phyloP scores from a whole-genome alignment of 768 basidiomycete genomes.

The Collybia sp. region DNA sequence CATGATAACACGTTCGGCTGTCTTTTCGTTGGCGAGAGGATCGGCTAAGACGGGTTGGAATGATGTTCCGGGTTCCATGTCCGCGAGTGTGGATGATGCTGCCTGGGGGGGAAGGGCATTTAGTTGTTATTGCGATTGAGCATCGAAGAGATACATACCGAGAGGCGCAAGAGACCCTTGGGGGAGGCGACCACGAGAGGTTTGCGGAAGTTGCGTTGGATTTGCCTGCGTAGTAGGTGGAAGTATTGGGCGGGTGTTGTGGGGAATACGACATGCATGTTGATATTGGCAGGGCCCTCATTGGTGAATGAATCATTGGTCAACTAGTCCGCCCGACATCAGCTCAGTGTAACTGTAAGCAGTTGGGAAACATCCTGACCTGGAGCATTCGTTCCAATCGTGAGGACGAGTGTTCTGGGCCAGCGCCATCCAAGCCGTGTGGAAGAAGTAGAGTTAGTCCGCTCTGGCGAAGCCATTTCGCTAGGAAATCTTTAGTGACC shows the following conservation, averaged over 20 bases:
- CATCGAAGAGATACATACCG: slow-evolving; percentile 39
- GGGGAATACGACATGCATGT: slow-evolving; percentile 82
- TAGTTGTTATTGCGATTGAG: neutral
- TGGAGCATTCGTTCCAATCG: slow-evolving; percentile 90
- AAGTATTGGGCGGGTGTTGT: slow-evolving; percentile 92
- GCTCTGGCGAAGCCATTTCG: slow-evolving; percentile 93
- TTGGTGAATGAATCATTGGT: slow-evolving; percentile 64
- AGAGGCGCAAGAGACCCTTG: slow-evolving; percentile 74
- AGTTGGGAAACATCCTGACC: slow-evolving; percentile 30
- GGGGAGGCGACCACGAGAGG: slow-evolving; percentile 83
- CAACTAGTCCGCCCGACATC: slow-evolving; percentile 40
- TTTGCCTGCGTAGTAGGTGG: slow-evolving; percentile 86
- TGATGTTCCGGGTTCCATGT: slow-evolving; percentile 50
- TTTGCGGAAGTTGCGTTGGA: slow-evolving; percentile 81
- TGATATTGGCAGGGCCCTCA: slow-evolving; percentile 48
- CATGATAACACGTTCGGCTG: slow-evolving; percentile 63
- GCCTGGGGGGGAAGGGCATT: slow-evolving; percentile 38
- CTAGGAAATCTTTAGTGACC: slow-evolving; percentile 27
- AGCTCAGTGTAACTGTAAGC: neutral
- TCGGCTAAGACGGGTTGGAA: slow-evolving; percentile 73
- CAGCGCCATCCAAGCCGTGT: slow-evolving; percentile 89
- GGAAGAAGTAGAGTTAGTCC: slow-evolving; percentile 83
- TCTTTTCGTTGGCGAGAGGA: slow-evolving; percentile 24
- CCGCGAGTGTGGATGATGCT: slow-evolving; percentile 63
- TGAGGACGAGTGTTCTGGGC: slow-evolving; percentile 89